These are phyloP conservation scores for Magnaporthiopsis rhizophila DNA, from an alignment of 2,329 filamentous ascomycete genomes.

Conservation along the genomic window DNA sequence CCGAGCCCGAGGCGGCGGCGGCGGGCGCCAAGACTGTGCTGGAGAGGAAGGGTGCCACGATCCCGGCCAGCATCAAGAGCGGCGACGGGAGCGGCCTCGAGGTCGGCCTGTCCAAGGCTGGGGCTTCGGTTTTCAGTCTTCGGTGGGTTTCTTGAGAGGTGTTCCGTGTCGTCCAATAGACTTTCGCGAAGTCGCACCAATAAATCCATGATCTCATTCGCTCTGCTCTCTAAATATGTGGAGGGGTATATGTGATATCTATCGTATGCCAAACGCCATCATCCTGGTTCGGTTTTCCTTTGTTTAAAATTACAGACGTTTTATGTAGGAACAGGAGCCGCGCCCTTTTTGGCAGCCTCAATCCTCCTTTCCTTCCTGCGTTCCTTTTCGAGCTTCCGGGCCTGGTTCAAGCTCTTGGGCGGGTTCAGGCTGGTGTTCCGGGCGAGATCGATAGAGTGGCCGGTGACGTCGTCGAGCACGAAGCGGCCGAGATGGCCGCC, in stretches of 20 bases:
- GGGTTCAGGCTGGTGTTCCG: constrained; percentile 37
- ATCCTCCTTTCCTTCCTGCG: constrained; percentile 31
- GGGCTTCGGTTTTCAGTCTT: constrained; percentile 32
- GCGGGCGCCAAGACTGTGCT: constrained; percentile 23
- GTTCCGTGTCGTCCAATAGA: no score
- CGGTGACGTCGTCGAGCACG: constrained; percentile 67
- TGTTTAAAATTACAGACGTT: no score
- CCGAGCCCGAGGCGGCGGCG: constrained; percentile 16
- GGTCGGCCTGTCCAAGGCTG: constrained; percentile 35
- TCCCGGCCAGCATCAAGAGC: constrained; percentile 29
- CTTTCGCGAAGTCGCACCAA: no score
- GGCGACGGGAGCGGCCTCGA: constrained; percentile 28
- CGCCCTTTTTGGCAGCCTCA: constrained; percentile 18
- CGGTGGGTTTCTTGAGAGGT: constrained; percentile 19
- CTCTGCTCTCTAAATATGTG: no score
- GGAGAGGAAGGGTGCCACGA: constrained; percentile 32
- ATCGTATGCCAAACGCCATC: no score
- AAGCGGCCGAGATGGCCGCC: constrained; percentile 68
- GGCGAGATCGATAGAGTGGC: constrained; percentile 45
- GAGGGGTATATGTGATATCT: no score
- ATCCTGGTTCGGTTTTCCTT: no score
- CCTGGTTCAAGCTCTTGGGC: constrained; percentile 57
- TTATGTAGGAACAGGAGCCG: not conserved
- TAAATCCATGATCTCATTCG: no score
- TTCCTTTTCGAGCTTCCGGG: constrained; percentile 58